Conservation (phyloP, 495 filamentous ascomycete genomes). For the Aspergillus sparsus region DNA sequence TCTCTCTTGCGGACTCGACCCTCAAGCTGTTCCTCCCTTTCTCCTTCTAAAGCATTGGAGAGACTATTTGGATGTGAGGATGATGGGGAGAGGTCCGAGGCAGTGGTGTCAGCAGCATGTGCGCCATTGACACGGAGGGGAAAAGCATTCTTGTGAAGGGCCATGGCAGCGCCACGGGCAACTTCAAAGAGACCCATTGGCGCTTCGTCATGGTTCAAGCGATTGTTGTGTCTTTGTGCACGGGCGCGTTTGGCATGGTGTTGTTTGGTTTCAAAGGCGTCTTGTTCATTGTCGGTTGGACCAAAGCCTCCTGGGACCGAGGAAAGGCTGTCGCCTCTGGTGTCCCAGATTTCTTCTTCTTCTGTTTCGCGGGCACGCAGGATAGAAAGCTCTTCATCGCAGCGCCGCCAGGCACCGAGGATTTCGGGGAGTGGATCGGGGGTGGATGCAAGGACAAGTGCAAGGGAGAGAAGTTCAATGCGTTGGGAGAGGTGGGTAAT, state of each 20-base stretch:
- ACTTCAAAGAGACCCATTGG: constrained; percentile 96
- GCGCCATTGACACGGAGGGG: constrained; percentile 40
- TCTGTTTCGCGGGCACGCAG: constrained; percentile 70
- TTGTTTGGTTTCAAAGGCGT: constrained; percentile 46
- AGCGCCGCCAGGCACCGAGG: constrained; percentile 77
- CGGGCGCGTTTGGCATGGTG: constrained; percentile 41
- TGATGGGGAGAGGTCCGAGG: constrained; percentile 11
- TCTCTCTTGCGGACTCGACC: constrained; percentile 73
- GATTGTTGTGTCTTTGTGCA: constrained; percentile 32
- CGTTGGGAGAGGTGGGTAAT: constrained; percentile 61
- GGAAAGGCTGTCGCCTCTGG: constrained; percentile 57
- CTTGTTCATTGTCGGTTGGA: constrained; percentile 44
- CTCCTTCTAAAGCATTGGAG: constrained; percentile 23
- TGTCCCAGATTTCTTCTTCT: constrained; percentile 73
- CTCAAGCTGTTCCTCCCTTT: constrained; percentile 32
- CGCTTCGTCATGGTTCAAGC: constrained; percentile 63
- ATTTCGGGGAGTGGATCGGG: constrained; percentile 79
- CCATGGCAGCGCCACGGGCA: constrained; percentile 76
- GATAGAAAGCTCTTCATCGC: constrained; percentile 79
- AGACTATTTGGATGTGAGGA: constrained; percentile 7
- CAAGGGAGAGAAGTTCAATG: constrained; percentile 85
- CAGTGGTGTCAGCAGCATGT: constrained; percentile 21
- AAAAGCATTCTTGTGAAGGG: constrained; percentile 65
- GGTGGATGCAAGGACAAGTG: constrained; percentile 75
- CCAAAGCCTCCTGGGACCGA: constrained; percentile 69